Evolutionary conservation across 768 basidiomycete genomes (phyloP).

Genomic region (Rhodotorula toruloides): DNA sequence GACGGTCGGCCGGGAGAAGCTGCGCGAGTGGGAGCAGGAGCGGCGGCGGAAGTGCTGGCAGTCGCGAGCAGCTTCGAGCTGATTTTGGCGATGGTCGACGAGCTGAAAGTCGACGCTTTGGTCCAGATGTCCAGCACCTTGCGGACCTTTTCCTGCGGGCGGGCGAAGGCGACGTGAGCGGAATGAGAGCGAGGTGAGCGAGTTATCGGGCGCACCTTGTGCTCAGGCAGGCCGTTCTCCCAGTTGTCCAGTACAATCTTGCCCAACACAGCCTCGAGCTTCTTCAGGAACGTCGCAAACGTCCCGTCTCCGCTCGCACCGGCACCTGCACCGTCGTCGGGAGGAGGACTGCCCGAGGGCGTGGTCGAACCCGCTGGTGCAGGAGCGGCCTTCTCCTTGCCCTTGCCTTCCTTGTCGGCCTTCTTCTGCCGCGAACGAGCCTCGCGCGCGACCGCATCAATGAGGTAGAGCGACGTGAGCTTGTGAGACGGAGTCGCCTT

Average conservation of each 20-base stretch:
- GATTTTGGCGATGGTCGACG: slow-evolving; percentile 10
- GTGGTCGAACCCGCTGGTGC: slow-evolving; percentile 15
- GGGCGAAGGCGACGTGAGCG: background rate
- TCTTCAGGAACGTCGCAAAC: slow-evolving; percentile 74
- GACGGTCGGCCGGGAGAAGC: slow-evolving; percentile 1
- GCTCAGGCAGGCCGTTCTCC: slow-evolving; percentile 59
- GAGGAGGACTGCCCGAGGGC: slow-evolving; percentile 1
- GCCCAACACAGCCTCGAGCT: slow-evolving; percentile 84
- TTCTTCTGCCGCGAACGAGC: slow-evolving; percentile 65
- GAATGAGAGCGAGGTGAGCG: background rate
- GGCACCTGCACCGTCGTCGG: background rate
- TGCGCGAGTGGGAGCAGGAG: background rate
- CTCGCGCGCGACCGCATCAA: slow-evolving; percentile 86
- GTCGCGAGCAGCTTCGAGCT: slow-evolving; percentile 28
- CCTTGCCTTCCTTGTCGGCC: slow-evolving; percentile 52
- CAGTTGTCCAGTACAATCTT: slow-evolving; percentile 82
- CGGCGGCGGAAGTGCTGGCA: background rate
- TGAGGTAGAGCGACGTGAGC: slow-evolving; percentile 81
- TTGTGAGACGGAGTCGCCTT: slow-evolving; percentile 64
- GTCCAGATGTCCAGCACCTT: slow-evolving; percentile 98
- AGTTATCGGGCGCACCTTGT: slow-evolving; percentile 68
- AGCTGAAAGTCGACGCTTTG: slow-evolving; percentile 72
- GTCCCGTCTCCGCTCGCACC: slow-evolving; percentile 24
- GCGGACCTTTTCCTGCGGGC: slow-evolving; percentile 83
- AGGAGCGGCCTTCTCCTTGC: slow-evolving; percentile 50